A percentile compares a stretch with the other conserved stretches of the same genome.
phyloP scores from a whole-genome alignment of 768 basidiomycete genomes.

The Suillus americanus region DNA sequence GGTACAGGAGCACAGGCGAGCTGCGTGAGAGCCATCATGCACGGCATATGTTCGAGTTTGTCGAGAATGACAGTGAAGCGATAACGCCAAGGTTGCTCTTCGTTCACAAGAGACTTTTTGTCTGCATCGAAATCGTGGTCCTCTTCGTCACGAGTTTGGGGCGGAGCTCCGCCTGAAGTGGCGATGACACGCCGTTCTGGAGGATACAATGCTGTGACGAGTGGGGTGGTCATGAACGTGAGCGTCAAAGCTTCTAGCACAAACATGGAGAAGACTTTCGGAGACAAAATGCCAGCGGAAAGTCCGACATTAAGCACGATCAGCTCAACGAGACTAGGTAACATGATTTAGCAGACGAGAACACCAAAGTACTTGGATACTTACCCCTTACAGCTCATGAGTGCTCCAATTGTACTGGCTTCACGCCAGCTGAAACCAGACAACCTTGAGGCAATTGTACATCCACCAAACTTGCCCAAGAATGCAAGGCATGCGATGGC shows the following conservation, averaged over 20 bases:
- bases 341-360: conserved; percentile 3
- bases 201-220: conserved; percentile 67
- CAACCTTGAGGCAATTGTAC: conserved; percentile 64
- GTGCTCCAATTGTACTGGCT: conserved; percentile 75
- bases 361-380: conserved; percentile 9
- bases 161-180: conserved; percentile 31
- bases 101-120: conserved; percentile 10
- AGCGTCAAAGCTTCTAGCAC: conserved; percentile 81
- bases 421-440: conserved; percentile 81
- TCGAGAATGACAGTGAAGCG: conserved; percentile 87
- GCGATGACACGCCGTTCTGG: conserved; percentile 53
- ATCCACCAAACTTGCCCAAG: conserved; percentile 86
- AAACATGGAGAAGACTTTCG: conserved; percentile 90
- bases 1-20: conserved; percentile 55
- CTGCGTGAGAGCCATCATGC: conserved; percentile 88
- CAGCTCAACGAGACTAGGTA: conserved; percentile 75
- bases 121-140: conserved; percentile 14
- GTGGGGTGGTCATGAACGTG: conserved; percentile 85
- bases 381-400: conserved; percentile 96
- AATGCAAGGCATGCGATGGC: conserved; percentile 81
- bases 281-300: conserved; percentile 72
- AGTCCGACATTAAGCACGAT: conserved; percentile 96
- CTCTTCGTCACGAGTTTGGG: conserved; percentile 33
- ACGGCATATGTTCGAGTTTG: conserved; percentile 84
- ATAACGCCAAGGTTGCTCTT: conserved; percentile 41